These are phyloP conservation scores for Lasiosphaeriaceae sp. DNA, from an alignment of 495 filamentous ascomycete genomes.

Conservation along the genomic window DNA sequence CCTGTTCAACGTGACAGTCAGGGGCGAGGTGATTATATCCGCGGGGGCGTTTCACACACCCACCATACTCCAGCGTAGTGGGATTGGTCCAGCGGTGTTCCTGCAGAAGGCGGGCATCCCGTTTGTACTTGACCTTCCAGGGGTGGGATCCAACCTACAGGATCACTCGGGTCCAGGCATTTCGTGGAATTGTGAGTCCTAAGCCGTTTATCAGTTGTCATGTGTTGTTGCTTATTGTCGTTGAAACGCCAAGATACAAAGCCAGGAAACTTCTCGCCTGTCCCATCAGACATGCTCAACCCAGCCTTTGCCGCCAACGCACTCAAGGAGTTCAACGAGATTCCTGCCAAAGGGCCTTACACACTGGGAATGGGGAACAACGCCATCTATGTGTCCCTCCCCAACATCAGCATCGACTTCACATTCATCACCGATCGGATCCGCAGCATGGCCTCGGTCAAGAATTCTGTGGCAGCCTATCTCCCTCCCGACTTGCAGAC, in stretches of 20 bases:
- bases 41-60: conserved; percentile 10
- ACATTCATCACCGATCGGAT: conserved; percentile 1
- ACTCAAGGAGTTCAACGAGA: conserved; percentile 6
- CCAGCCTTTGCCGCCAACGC: conserved; percentile 4
- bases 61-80: conserved; percentile 56
- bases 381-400: conserved; percentile 9
- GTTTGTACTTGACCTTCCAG: conserved; percentile 51
- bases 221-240: too few species aligned
- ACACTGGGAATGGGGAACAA: conserved; percentile 15
- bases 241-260: not conserved
- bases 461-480: not conserved
- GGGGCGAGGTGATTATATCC: conserved; percentile 14
- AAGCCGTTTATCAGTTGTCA: too few species aligned
- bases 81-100: conserved; percentile 52
- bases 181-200: conserved; percentile 8
- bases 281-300: conserved; percentile 3
- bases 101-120: conserved; percentile 47
- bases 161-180: conserved; percentile 59
- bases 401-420: conserved; percentile 9
- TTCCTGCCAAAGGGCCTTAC: conserved; percentile 15
- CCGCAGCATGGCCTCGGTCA: not conserved
- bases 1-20: conserved; percentile 7
- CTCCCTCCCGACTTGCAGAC: conserved; percentile 10
- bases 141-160: conserved; percentile 64
- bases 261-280: not conserved